These are phyloP conservation scores for Kwoniella sp. DNA, from an alignment of 768 basidiomycete species.

Conservation along the genomic window DNA sequence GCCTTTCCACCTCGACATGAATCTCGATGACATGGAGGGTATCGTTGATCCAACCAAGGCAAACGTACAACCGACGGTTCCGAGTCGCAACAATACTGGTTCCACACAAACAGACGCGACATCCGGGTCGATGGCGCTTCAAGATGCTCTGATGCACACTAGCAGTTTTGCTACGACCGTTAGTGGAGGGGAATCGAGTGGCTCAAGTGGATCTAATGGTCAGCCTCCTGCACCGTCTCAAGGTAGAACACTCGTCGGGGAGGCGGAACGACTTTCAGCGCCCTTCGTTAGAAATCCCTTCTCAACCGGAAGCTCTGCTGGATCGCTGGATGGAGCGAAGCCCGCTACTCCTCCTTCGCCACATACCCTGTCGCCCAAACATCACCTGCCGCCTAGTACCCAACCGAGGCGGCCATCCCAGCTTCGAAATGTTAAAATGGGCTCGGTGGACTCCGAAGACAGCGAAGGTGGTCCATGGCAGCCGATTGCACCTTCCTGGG, in stretches of 20 bases:
- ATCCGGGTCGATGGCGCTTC: conserved; percentile 28
- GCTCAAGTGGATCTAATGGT: conserved; percentile 28
- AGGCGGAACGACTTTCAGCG: conserved; percentile 30
- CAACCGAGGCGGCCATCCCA: conserved; percentile 55
- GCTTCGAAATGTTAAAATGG: conserved; percentile 52
- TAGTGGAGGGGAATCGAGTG: conserved; percentile 24
- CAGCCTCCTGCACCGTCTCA: conserved; percentile 1
- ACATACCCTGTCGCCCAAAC: conserved; percentile 37
- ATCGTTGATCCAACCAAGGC: conserved; percentile 64
- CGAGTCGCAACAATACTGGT: conserved; percentile 6
- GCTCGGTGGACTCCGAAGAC: conserved; percentile 38
- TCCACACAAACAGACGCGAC: conserved; percentile 17
- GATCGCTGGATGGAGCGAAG: conserved; percentile 34
- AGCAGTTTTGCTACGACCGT: conserved; percentile 37
- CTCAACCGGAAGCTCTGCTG: conserved; percentile 17
- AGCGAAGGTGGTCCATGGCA: conserved; percentile 18
- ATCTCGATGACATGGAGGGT: conserved; percentile 77
- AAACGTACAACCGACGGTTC: conserved; percentile 18
- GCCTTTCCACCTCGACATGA: conserved; percentile 65
- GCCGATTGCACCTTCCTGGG: conserved; percentile 40
- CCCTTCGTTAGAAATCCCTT: conserved; percentile 37
- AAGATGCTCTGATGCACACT: conserved; percentile 31
- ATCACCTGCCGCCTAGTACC: conserved; percentile 27
- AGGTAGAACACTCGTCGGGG: conserved; percentile 27
- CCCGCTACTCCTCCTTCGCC: conserved; percentile 42